phyloP scores from a whole-genome alignment of 352 stramenopile genomes.

The Pythium diclinum region DNA sequence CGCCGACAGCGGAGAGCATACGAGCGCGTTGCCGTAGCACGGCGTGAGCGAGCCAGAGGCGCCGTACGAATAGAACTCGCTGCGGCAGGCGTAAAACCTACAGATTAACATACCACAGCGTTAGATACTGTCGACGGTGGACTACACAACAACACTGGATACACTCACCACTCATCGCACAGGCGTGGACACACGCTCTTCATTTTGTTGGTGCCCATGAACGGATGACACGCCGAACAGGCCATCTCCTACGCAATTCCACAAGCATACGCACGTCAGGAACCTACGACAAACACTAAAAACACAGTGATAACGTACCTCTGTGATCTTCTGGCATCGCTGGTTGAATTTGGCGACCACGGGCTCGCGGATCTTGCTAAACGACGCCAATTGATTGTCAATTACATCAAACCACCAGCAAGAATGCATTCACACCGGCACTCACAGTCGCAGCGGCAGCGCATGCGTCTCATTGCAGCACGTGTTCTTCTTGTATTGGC shows the following conservation, averaged over 20 bases:
- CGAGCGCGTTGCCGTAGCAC: constrained; percentile 80
- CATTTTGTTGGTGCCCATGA: constrained; percentile 73
- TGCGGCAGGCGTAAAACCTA: constrained; percentile 56
- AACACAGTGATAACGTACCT: constrained; percentile 24
- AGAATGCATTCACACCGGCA: background rate
- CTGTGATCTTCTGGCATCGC: constrained; percentile 58
- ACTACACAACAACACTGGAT: too few species aligned
- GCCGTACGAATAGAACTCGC: constrained; percentile 74
- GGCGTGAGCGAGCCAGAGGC: constrained; percentile 54
- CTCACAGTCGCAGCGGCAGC: constrained; percentile 59
- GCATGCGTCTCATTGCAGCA: constrained; percentile 78
- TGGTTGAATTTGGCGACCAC: constrained; percentile 72
- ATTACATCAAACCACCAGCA: background rate
- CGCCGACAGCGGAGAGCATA: constrained; percentile 66
- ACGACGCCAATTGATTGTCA: constrained; percentile 6
- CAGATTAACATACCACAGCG: background rate
- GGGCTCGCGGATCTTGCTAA: constrained; percentile 75
- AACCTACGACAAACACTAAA: background rate
- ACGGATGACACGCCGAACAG: constrained; percentile 77
- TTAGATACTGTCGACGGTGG: too few species aligned
- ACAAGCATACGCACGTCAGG: background rate
- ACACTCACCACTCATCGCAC: constrained; percentile 65
- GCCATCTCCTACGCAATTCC: constrained; percentile 55
- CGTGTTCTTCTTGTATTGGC: constrained; percentile 78
- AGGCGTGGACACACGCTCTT: constrained; percentile 68